Conservation (phyloP, 2,329 filamentous ascomycete species). For the Aspergillus felis region DNA sequence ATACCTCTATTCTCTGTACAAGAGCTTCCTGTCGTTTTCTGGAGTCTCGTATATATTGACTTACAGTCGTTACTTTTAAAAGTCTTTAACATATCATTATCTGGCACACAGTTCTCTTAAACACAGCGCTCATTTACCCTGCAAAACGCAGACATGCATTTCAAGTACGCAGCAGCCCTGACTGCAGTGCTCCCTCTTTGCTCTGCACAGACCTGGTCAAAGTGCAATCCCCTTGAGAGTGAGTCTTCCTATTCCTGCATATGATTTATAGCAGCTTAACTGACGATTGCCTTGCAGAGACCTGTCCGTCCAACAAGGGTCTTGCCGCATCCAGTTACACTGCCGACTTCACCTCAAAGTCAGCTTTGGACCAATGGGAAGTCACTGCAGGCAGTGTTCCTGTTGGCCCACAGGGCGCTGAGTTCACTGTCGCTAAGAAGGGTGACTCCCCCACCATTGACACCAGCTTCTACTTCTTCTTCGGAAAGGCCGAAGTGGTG, state of each 20-base stretch:
- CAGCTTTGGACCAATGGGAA: constrained; percentile 59
- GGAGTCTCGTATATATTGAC: background rate
- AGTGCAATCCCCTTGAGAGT: constrained; percentile 63
- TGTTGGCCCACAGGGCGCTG: constrained; percentile 68
- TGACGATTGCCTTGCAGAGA: constrained; percentile 23
- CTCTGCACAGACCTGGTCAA: constrained; percentile 67
- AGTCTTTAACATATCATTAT: background rate
- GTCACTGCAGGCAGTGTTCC: constrained; percentile 61
- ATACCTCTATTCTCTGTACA: too few species aligned
- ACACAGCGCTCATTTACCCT: background rate
- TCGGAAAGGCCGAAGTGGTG: constrained; percentile 79
- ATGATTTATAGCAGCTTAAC: background rate
- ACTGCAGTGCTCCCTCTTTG: constrained; percentile 28
- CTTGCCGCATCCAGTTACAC: constrained; percentile 47
- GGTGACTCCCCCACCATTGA: constrained; percentile 83
- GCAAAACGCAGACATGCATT: constrained; percentile 22
- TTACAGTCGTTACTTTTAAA: background rate
- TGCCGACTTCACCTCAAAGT: constrained; percentile 43
- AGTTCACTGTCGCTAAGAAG: constrained; percentile 70
- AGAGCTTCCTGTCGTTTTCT: too few species aligned
- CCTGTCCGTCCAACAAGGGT: constrained; percentile 67
- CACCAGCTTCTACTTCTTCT: constrained; percentile 97
- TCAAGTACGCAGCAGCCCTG: constrained; percentile 29
- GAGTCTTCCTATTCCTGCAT: constrained; percentile 2
- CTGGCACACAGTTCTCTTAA: background rate